Conservation (phyloP, 768 basidiomycete genomes). For the Termitomyces sp. region DNA sequence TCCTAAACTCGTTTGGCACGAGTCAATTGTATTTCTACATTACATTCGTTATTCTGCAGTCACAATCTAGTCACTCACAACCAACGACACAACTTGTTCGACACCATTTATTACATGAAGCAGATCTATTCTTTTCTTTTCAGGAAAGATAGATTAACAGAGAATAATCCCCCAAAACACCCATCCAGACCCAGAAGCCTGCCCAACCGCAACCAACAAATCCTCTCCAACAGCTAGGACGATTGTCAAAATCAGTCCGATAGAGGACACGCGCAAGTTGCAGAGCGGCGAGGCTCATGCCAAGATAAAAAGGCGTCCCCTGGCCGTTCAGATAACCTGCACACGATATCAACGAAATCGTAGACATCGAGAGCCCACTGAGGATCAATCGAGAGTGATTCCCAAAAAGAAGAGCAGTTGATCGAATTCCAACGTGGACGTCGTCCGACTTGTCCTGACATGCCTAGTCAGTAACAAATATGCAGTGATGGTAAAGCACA, state of each 20-base stretch:
- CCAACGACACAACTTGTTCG: background rate
- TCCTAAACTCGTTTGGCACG: no score
- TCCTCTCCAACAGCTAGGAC: constrained; percentile 83
- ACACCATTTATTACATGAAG: background rate
- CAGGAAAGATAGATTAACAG: constrained; percentile 20
- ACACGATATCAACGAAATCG: constrained; percentile 67
- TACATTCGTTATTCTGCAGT: no score
- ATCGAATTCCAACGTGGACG: constrained; percentile 79
- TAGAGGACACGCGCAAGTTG: constrained; percentile 78
- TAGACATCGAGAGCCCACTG: constrained; percentile 61
- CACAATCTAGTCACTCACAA: no score
- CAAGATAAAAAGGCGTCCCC: constrained; percentile 73
- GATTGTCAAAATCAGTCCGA: constrained; percentile 67
- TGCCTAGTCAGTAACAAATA: background rate
- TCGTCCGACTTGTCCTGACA: constrained; percentile 89
- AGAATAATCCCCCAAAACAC: constrained; percentile 65
- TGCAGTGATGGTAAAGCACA: constrained; percentile 21
- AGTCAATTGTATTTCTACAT: no score
- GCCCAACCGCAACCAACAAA: constrained; percentile 87
- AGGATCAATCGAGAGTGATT: constrained; percentile 71
- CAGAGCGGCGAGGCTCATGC: constrained; percentile 61
- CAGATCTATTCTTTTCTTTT: background rate
- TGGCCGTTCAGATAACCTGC: constrained; percentile 80
- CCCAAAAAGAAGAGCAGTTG: constrained; percentile 91
- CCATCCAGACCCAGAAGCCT: constrained; percentile 85